Evolutionary conservation across 768 basidiomycete genomes (phyloP).

Genomic region (Naganishia friedmannii): DNA sequence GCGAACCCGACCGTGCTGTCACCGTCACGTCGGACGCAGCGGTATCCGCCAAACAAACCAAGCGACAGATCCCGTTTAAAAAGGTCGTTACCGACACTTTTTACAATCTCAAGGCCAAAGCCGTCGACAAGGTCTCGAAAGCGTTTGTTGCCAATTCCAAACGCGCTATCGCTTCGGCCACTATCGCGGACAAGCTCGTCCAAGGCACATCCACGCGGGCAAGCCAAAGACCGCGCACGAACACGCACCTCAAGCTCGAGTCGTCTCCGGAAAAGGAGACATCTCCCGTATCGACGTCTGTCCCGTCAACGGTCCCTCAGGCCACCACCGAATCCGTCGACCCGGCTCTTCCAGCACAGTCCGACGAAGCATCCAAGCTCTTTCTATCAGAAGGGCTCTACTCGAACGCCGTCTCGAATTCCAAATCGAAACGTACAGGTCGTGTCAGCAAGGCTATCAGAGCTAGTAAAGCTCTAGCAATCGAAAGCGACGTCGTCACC

Average conservation of each 20-base stretch:
- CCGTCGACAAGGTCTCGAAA: conserved; percentile 8
- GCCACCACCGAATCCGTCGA: neutral
- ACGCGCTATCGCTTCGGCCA: neutral
- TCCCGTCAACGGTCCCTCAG: conserved; percentile 2
- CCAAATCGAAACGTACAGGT: conserved; percentile 17
- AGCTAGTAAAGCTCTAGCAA: conserved; percentile 14
- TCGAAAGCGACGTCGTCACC: neutral
- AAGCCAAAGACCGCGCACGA: neutral
- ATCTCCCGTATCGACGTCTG: conserved; percentile 13
- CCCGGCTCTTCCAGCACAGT: neutral
- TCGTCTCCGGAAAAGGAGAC: conserved; percentile 11
- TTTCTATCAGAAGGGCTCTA: conserved; percentile 16
- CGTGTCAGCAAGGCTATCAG: conserved; percentile 12
- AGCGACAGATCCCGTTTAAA: neutral
- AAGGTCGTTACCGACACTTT: conserved; percentile 12
- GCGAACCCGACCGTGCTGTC: too few relatives aligned
- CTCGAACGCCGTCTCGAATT: conserved; percentile 19
- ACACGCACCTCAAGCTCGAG: conserved; percentile 6
- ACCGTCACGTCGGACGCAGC: too few relatives aligned
- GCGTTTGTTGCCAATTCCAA: conserved; percentile 9
- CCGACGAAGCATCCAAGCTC: neutral
- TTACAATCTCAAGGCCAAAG: neutral
- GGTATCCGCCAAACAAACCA: too few relatives aligned
- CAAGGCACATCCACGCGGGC: neutral
- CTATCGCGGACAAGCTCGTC: too few relatives aligned